These are phyloP conservation scores for Halenospora varia DNA, from an alignment of 495 filamentous ascomycete genomes.

Conservation along the genomic window DNA sequence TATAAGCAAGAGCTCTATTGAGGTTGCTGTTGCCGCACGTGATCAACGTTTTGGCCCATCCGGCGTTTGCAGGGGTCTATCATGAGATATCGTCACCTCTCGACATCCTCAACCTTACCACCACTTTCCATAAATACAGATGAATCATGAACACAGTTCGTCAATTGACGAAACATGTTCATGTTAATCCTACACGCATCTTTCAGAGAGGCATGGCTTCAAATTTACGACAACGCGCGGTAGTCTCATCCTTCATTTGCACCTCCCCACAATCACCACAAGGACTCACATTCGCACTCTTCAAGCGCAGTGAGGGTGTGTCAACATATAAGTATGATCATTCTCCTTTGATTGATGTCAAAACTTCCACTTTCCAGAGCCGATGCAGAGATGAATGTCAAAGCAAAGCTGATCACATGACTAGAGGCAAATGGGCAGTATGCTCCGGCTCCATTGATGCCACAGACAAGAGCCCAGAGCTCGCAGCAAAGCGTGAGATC, in stretches of 20 bases:
- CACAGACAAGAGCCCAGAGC: constrained; percentile 43
- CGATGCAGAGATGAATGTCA: no score
- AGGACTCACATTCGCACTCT: constrained; percentile 16
- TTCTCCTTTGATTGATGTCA: neutral
- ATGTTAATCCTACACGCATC: neutral
- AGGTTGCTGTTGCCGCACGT: neutral
- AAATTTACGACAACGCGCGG: constrained; percentile 11
- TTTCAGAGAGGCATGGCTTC: neutral
- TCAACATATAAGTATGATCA: constrained; percentile 19
- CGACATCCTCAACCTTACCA: neutral
- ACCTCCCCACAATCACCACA: constrained; percentile 6
- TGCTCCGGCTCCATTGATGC: constrained; percentile 48
- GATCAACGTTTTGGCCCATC: neutral
- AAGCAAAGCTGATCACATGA: neutral
- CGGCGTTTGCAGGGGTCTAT: neutral
- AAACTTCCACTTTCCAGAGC: neutral
- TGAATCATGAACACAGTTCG: neutral
- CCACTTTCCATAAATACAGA: neutral
- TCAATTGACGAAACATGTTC: neutral
- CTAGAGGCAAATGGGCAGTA: constrained; percentile 23
- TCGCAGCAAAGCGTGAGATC: constrained; percentile 59
- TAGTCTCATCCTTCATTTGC: constrained; percentile 24
- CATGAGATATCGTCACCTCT: neutral
- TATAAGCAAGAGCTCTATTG: no score
- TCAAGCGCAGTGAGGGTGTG: constrained; percentile 22